Evolutionary conservation across 2,329 filamentous ascomycete species (phyloP), one percentile per base, ranked within the genome.

Genomic region (Talaromyces sp.): DNA sequence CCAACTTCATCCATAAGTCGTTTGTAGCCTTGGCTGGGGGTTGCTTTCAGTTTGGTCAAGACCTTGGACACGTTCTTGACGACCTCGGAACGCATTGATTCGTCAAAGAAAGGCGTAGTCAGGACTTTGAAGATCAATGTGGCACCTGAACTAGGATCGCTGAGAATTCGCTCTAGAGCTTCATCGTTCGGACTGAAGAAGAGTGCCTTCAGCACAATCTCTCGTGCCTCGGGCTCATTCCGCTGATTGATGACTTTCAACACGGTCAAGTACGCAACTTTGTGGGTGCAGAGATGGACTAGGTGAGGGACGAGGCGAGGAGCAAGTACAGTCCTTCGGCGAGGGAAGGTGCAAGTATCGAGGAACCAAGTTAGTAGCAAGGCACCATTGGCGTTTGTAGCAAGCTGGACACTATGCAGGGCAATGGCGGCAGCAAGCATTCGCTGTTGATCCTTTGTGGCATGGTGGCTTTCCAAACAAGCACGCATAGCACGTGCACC

Each of bases 191-290:
- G 86, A 9, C 91, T 93, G 79, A 97, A 96, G 85, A 99, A 98
- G 39, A 99, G 82, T 2, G 94, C 93, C 75, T 92, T 90, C 47
- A 98, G 83, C 45, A 99, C 92, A 57, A 87, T 90, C 73, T 99
- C 94, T 13, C 95, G 88, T 3, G 95, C 95, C 67, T 98, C 94
- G 0, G 91, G 85, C 79, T 99, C 95, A 39, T 93, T 91, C 75
- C 96, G 93, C 78, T 99, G 95, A 76, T 99, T 99, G 78, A 99
- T 96, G 60, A 98, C 93, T 82, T 99, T 99, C 65, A 99, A 84
- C 1, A 99, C 94, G 0, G 95, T 99, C 67, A 98, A 84, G 74
- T 98, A 98, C 0, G 95, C 95, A 64, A 99, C 94, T 83, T 98
- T 98, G 84, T 99, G 95, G 0, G 95, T 98, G 84, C 95, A 98